phyloP scores from a whole-genome alignment of 176 grass and related monocot species.

The Canna indica region DNA sequence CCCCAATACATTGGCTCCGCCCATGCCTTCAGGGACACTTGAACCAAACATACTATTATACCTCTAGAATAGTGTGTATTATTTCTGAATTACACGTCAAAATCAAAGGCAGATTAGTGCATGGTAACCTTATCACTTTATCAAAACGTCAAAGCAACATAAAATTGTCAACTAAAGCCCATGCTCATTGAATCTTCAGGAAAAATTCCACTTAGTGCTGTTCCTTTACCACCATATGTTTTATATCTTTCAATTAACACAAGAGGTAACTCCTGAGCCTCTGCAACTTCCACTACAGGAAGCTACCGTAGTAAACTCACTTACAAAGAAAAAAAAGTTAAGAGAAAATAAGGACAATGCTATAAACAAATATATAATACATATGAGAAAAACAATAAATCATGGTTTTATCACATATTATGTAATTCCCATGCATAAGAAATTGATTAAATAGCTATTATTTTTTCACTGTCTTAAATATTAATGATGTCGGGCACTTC shows the following conservation, averaged over 20 bases:
- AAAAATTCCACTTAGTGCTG: slow-evolving; percentile 88
- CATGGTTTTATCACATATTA: not conserved
- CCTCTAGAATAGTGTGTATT: too few species aligned
- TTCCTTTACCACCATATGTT: slow-evolving; percentile 80
- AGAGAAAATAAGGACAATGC: not conserved
- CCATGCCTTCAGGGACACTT: too few species aligned
- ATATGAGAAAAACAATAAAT: not conserved
- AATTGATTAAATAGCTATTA: not conserved
- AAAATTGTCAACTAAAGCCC: slow-evolving; percentile 95
- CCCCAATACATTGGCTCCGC: too few species aligned
- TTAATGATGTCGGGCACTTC: too few species aligned
- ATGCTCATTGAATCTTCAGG: slow-evolving; percentile 69
- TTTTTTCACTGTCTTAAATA: too few species aligned
- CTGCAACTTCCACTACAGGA: slow-evolving; percentile 80
- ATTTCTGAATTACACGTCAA: not conserved
- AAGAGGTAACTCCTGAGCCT: slow-evolving; percentile 67
- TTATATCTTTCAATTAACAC: slow-evolving; percentile 89
- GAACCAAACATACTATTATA: too few species aligned
- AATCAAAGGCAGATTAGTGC: slow-evolving; percentile 2
- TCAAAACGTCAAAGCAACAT: slow-evolving; percentile 86
- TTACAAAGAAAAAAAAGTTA: not conserved
- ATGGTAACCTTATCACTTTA: slow-evolving; percentile 53
- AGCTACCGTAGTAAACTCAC: slow-evolving; percentile 50
- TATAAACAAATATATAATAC: not conserved
- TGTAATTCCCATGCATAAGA: not conserved